Evolutionary conservation across 202 grass and related monocot species (phyloP), one percentile per base, ranked within the genome.

Genomic region (Schoenoplectus triqueter): DNA sequence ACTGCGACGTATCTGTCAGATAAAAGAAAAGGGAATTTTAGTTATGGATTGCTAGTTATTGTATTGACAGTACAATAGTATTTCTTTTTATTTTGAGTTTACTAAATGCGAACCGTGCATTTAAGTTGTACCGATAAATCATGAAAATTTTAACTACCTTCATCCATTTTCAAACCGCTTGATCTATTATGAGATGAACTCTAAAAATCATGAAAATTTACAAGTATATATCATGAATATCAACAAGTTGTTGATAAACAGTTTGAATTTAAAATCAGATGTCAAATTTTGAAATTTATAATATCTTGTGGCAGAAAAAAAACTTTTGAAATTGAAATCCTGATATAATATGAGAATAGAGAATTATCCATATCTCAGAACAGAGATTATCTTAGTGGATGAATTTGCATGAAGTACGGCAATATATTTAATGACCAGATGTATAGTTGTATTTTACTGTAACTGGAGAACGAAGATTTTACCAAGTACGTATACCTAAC

Each of bases 1-100:
- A 99, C 96, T 0, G 96, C 80, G 11, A 99, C 96, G 20, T 82
- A 90, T 80, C 96, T 99, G 87, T 19, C 17, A 72, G 45, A 56
- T 7, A 17, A 49, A 69, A 70, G 62, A 88, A 1, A 21, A n/a
- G 45, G 17, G n/a, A 50, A 73, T 20, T 72, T 73, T 50, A 50
- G 69, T 73, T 73, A 20, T 2, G 0, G 2, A 54, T 22, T 54
- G 9, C 50, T 5, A 40, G 11, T 77, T 54, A 51, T 46, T 73
- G 45, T 47, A 9, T n/a, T 15, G 48, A 46, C n/a, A 74, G 70
- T 74, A 74, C 9, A 74, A 74, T 50, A 11, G 18, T 10, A 59
- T 59, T 59, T 15, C 14, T 13, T 59, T 59, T 59, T 59, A 1
- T 11, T 55, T 8, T 10, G 46, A 73, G 45, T 73, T 20, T n/a